phyloP scores from a whole-genome alignment of 352 stramenopile species.

The Globisporangium canariense region DNA sequence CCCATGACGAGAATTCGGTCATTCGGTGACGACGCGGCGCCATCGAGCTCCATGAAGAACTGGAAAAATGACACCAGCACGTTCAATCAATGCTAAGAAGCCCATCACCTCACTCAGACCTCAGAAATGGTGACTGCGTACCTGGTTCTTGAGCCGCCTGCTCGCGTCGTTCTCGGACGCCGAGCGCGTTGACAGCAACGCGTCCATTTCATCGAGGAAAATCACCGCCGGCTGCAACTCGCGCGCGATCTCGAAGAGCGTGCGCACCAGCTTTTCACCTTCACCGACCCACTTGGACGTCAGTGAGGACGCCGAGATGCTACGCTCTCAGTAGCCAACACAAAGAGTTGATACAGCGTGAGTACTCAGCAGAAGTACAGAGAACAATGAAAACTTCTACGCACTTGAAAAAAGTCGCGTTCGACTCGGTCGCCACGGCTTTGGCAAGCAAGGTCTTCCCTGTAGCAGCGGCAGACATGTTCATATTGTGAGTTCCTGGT shows the following conservation, averaged over 20 bases:
- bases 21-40: constrained; percentile 58
- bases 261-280: constrained; percentile 93
- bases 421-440: constrained; percentile 77
- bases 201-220: constrained; percentile 90
- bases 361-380: background rate
- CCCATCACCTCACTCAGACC: too few relatives aligned
- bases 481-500: background rate
- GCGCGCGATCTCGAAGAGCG: constrained; percentile 90
- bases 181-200: constrained; percentile 71
- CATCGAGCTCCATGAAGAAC: constrained; percentile 89
- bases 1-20: constrained; percentile 88
- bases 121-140: constrained; percentile 9
- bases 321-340: constrained; percentile 22
- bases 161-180: constrained; percentile 84
- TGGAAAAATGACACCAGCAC: constrained; percentile 13
- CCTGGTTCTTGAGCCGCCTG: constrained; percentile 88
- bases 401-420: constrained; percentile 83
- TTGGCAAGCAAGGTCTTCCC: constrained; percentile 84
- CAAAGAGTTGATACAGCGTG: background rate
- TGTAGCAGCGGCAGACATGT: constrained; percentile 15
- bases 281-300: constrained; percentile 91
- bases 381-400: background rate
- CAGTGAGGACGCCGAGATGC: constrained; percentile 84
- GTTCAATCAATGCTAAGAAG: too few relatives aligned
- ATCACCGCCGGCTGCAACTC: constrained; percentile 83